These are phyloP conservation scores for Fusarium abutilonis DNA, from an alignment of 2,329 filamentous ascomycete genomes.

Conservation along the genomic window DNA sequence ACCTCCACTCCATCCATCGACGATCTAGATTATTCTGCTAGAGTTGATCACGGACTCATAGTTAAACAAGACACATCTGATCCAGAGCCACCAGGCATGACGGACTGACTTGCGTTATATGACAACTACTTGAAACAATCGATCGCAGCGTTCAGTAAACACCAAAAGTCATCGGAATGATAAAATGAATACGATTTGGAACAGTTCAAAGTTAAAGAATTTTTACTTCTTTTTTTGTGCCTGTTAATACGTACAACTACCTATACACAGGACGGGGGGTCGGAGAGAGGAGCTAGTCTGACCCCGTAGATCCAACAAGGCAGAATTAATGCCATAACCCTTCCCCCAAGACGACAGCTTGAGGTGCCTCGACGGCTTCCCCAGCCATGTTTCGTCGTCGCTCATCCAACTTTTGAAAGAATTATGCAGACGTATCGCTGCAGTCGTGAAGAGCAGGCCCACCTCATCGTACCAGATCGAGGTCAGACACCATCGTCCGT, in stretches of 20 bases:
- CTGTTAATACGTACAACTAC: conserved; percentile 51
- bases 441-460: conserved; percentile 44
- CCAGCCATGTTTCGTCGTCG: conserved; percentile 24
- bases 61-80: conserved; percentile 6
- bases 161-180: conserved; percentile 7
- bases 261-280: conserved; percentile 49
- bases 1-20: conserved; percentile 24
- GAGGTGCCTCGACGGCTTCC: conserved; percentile 21
- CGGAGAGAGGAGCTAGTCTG: conserved; percentile 39
- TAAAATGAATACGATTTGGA: conserved; percentile 27
- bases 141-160: neutral
- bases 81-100: conserved; percentile 1
- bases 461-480: conserved; percentile 46
- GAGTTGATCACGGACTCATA: conserved; percentile 1
- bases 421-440: conserved; percentile 47
- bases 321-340: conserved; percentile 39
- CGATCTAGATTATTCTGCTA: conserved; percentile 33
- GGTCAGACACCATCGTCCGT: conserved; percentile 42
- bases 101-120: neutral
- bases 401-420: conserved; percentile 41
- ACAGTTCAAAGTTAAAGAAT: conserved; percentile 36
- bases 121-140: conserved; percentile 1
- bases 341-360: conserved; percentile 36
- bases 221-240: conserved; percentile 53
- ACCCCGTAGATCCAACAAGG: conserved; percentile 39